Conservation (phyloP, 805 yeast species). For the Saccharomycopsis javanensis region DNA sequence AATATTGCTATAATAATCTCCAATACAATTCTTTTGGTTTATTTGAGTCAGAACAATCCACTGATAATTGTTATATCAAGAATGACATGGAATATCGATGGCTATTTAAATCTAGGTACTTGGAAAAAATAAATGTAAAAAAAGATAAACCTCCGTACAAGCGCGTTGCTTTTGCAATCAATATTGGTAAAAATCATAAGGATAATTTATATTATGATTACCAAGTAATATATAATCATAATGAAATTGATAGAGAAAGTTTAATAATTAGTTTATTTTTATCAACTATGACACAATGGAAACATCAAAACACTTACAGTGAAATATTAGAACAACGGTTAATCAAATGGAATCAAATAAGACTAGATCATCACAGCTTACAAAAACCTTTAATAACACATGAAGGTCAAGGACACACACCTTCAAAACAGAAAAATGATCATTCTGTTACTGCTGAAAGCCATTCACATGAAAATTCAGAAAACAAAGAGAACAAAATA, state of each 20-base stretch:
- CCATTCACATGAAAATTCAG: neutral
- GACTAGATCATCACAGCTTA: neutral
- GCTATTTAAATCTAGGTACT: constrained; percentile 11
- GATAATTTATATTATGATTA: constrained; percentile 1
- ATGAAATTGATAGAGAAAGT: constrained; percentile 4
- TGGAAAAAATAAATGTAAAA: constrained; percentile 8
- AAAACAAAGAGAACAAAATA: neutral
- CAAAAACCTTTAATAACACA: too few relatives aligned
- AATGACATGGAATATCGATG: constrained; percentile 9
- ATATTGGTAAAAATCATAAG: constrained; percentile 1
- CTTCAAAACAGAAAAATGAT: too few relatives aligned
- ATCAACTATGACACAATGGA: constrained; percentile 16
- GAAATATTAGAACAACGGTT: constrained; percentile 1
- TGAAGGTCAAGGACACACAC: too few relatives aligned
- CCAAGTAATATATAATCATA: constrained; percentile 12
- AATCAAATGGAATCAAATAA: constrained; percentile 9
- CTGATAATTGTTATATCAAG: neutral
- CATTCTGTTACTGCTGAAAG: too few relatives aligned
- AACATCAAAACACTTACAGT: neutral
- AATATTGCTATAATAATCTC: constrained; percentile 2
- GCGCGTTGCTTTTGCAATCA: constrained; percentile 15
- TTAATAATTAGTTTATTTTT: constrained; percentile 8
- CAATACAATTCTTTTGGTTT: constrained; percentile 5
- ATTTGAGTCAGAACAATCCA: neutral
- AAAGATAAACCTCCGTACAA: constrained; percentile 1